Base-by-base conservation (phyloP, 1,284 basidiomycete species). In the Malassezia brasiliensis region DNA sequence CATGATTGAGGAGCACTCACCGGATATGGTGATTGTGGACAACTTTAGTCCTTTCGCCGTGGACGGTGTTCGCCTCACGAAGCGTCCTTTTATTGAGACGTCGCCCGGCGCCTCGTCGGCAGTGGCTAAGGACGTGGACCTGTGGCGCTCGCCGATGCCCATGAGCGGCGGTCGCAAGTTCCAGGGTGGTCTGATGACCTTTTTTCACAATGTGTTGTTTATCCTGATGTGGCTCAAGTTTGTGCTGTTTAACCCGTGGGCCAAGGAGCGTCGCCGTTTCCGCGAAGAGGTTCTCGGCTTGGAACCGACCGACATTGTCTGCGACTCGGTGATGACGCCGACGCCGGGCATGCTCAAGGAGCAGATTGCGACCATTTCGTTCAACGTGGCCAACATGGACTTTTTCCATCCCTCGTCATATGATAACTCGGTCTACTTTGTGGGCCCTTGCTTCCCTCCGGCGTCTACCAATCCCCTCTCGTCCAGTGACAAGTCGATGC, bases 21-120 rank as follows among this genome's bases (percentile, higher is more conserved):
- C 65, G n/a, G 62, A 66, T 37, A 57, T 66, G 60, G 50, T 65
- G 19, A 61, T 60, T 20, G 64, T 65, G 19, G 66, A 68, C 25
- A 61, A 57, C n/a, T 61, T 68, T 10, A 66, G 64, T 6, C 62
- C 66, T 5, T 59, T 57, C 20, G 56, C 65, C 15, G 58, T 68
- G 25, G 62, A 61, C 30, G 66, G 62, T n/a, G 57, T 53, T 22
- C 64, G 66, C n/a, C 56, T 68, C 47, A 64, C 60, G 4, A 60
- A 61, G 9, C 51, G 65, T 7, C 56, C 58, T 1, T 68, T 57
- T 37, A 52, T 57, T 20, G 50, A 52, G 45, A 62, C 64, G 31
- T 64, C 62, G 12, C 64, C 65, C 6, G 62, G 61, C 7, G 63
- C 65, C 11, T 59, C 63, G 31, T 61, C 61, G 3, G 63, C 65